These are phyloP conservation scores for Lithospermum erythrorhizon DNA, from an alignment of 257 asterid species.

Conservation along the genomic window DNA sequence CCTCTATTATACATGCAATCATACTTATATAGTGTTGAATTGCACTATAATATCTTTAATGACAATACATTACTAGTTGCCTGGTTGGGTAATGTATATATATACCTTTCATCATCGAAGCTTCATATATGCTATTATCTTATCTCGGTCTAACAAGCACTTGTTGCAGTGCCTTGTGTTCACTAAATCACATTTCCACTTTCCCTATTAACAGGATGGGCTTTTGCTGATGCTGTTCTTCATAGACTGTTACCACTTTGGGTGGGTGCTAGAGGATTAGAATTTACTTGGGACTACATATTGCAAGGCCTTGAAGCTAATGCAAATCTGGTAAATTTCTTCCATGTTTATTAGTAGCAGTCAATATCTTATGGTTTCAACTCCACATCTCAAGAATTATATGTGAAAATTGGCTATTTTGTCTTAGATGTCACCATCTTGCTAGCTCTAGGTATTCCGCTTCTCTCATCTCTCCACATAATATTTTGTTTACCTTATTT, in stretches of 20 bases:
- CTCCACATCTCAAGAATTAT: background rate
- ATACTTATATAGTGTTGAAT: no score
- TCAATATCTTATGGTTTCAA: background rate
- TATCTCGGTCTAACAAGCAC: background rate
- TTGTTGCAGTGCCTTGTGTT: background rate
- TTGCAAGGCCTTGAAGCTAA: slow-evolving; percentile 97
- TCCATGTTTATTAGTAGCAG: slow-evolving; percentile 1
- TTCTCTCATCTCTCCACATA: background rate
- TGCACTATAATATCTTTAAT: no score
- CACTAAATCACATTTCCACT: slow-evolving; percentile 13
- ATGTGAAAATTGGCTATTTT: background rate
- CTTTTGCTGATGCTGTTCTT: slow-evolving; percentile 95
- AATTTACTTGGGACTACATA: slow-evolving; percentile 94
- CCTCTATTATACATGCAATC: background rate
- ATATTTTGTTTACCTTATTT: slow-evolving; percentile 1
- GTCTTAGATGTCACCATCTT: background rate
- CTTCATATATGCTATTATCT: no score
- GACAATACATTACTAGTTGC: background rate
- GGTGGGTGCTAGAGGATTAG: slow-evolving; percentile 98
- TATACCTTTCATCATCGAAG: no score
- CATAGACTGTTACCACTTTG: slow-evolving; percentile 96
- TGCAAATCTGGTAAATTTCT: slow-evolving; percentile 65
- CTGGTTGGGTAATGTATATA: background rate
- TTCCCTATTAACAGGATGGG: slow-evolving; percentile 67
- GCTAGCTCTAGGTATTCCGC: background rate